phyloP scores from a whole-genome alignment of 208 protist species.

The Acanthamoeba lenticulata region DNA sequence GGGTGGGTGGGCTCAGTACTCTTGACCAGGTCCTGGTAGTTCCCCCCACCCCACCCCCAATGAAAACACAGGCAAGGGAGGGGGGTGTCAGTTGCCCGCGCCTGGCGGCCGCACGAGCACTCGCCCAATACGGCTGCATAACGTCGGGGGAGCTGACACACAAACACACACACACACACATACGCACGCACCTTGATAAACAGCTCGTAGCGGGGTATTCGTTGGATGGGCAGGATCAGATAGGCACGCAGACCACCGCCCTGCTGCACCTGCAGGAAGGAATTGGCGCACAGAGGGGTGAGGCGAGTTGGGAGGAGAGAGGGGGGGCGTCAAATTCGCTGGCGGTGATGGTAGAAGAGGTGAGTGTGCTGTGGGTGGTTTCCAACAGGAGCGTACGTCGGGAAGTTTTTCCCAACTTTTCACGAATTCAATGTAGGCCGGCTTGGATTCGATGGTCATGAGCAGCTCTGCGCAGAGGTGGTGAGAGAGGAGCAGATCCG shows the following conservation, averaged over 20 bases:
- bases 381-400: background rate
- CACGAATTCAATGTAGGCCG: background rate
- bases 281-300: too few species aligned
- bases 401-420: background rate
- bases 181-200: background rate
- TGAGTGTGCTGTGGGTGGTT: too few species aligned
- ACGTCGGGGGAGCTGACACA: too few species aligned
- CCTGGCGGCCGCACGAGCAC: too few species aligned
- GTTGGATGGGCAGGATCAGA: slow-evolving; percentile 18
- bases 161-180: too few species aligned
- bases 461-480: background rate
- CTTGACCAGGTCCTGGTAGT: background rate
- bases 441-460: background rate
- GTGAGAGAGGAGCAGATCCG: too few species aligned
- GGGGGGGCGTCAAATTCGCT: background rate
- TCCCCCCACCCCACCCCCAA: background rate
- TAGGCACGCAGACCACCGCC: background rate
- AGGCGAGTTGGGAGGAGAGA: background rate
- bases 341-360: too few species aligned
- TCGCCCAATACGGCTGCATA: too few species aligned
- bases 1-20: background rate
- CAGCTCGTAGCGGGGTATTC: slow-evolving; percentile 32
- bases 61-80: background rate
- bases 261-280: background rate
- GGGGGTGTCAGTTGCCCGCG: too few species aligned